Conservation (phyloP, 495 filamentous ascomycete genomes). For the Penicillium macrosclerotiorum region DNA sequence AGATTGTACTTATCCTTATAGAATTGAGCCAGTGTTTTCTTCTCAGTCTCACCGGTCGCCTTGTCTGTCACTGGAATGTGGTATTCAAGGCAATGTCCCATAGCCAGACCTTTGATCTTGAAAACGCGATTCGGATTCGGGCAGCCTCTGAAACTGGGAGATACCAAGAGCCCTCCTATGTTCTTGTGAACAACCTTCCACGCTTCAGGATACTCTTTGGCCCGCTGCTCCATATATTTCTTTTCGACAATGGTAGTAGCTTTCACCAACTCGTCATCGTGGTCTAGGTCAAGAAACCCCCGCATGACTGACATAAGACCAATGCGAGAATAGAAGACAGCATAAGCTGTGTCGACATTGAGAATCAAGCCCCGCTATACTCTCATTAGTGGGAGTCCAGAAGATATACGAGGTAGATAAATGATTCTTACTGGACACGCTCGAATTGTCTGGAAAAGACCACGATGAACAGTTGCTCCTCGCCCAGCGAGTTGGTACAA, state of each 20-base stretch:
- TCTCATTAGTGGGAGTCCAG: constrained; percentile 9
- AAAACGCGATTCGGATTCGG: constrained; percentile 49
- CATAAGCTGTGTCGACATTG: constrained; percentile 67
- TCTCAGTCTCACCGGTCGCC: constrained; percentile 36
- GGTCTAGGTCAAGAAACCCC: constrained; percentile 18
- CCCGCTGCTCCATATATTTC: neutral
- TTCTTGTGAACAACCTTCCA: constrained; percentile 29
- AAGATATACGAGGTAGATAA: neutral
- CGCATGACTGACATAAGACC: constrained; percentile 30
- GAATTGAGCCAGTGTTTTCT: constrained; percentile 62
- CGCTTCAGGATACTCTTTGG: neutral
- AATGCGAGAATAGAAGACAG: constrained; percentile 39
- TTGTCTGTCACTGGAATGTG: constrained; percentile 58
- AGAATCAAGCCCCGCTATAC: constrained; percentile 58
- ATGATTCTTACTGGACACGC: constrained; percentile 53
- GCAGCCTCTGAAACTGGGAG: constrained; percentile 56
- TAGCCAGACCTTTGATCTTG: constrained; percentile 60
- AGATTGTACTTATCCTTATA: constrained; percentile 72
- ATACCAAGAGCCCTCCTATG: constrained; percentile 64
- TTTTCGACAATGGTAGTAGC: constrained; percentile 5
- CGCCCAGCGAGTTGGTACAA: constrained; percentile 16
- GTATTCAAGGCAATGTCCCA: constrained; percentile 52
- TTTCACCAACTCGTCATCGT: constrained; percentile 20
- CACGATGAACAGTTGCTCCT: constrained; percentile 76
- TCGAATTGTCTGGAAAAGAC: constrained; percentile 78